phyloP scores from a whole-genome alignment of 495 filamentous ascomycete genomes.

The Hyaloscypha bicolor region DNA sequence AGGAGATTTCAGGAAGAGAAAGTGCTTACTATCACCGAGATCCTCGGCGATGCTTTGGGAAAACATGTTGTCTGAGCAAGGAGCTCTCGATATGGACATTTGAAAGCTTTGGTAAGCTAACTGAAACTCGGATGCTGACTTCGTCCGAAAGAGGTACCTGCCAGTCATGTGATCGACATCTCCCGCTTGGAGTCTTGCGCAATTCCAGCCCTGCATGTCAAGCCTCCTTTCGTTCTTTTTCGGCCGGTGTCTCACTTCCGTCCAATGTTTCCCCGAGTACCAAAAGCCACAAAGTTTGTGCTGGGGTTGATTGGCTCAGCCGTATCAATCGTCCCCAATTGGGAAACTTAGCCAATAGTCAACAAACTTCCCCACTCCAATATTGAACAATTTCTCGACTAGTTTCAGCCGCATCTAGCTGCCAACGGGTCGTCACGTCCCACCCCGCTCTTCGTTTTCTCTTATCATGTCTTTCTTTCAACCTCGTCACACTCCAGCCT shows the following conservation, averaged over 20 bases:
- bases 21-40: slow-evolving; percentile 40
- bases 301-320: neutral
- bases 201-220: neutral
- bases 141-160: neutral
- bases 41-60: slow-evolving; percentile 27
- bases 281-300: neutral
- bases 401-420: neutral
- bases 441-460: neutral
- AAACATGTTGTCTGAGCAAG: slow-evolving; percentile 19
- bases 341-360: neutral
- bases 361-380: neutral
- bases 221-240: neutral
- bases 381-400: neutral
- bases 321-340: neutral
- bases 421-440: neutral
- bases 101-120: neutral
- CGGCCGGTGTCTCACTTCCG: neutral
- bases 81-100: neutral
- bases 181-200: neutral
- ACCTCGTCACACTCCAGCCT: neutral
- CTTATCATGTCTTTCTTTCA: neutral
- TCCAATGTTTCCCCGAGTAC: neutral
- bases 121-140: neutral
- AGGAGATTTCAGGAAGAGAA: slow-evolving; percentile 52
- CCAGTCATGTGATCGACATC: neutral